Percentiles rank a stretch among this genome's conserved stretches.
phyloP scores from a whole-genome alignment of 495 filamentous ascomycete genomes.

The Barbatosphaeria neglecta region DNA sequence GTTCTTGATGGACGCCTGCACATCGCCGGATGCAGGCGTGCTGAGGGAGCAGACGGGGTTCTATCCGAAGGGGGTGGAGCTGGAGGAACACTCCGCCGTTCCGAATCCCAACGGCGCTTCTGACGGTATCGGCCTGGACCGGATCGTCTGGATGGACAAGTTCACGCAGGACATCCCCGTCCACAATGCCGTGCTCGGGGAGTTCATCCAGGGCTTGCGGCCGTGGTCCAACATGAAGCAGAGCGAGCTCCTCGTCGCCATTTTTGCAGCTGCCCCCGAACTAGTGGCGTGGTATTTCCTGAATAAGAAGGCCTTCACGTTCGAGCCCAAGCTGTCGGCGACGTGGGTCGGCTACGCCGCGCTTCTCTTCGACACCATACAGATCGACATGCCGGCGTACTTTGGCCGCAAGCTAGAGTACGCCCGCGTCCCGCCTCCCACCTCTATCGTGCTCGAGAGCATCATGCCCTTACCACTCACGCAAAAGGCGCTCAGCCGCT shows the following conservation, averaged over 20 bases:
- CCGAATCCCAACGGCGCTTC: conserved; percentile 41
- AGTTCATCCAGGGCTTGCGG: conserved; percentile 66
- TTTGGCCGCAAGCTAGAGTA: conserved; percentile 47
- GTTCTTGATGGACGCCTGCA: conserved; percentile 63
- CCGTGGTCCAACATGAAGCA: conserved; percentile 75
- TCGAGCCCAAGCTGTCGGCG: conserved; percentile 80
- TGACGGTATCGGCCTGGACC: conserved; percentile 48
- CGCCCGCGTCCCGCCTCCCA: conserved; percentile 59
- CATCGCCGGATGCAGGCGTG: conserved; percentile 55
- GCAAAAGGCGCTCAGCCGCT: conserved; percentile 63
- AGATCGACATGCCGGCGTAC: conserved; percentile 56
- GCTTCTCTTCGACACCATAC: conserved; percentile 68
- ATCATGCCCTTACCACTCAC: conserved; percentile 75
- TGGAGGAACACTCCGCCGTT: conserved; percentile 27
- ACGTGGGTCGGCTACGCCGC: conserved; percentile 92
- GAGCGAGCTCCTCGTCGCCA: conserved; percentile 63
- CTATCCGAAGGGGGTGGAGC: conserved; percentile 58
- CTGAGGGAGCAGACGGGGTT: conserved; percentile 56
- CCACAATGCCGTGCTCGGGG: conserved; percentile 59
- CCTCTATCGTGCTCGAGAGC: conserved; percentile 65
- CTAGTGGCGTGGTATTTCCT: conserved; percentile 76
- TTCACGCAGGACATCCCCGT: conserved; percentile 56
- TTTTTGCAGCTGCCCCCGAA: conserved; percentile 74
- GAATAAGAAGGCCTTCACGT: conserved; percentile 64
- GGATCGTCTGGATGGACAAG: conserved; percentile 53